Base-by-base conservation (phyloP, 495 filamentous ascomycete genomes). In the Arthonia radiata region DNA sequence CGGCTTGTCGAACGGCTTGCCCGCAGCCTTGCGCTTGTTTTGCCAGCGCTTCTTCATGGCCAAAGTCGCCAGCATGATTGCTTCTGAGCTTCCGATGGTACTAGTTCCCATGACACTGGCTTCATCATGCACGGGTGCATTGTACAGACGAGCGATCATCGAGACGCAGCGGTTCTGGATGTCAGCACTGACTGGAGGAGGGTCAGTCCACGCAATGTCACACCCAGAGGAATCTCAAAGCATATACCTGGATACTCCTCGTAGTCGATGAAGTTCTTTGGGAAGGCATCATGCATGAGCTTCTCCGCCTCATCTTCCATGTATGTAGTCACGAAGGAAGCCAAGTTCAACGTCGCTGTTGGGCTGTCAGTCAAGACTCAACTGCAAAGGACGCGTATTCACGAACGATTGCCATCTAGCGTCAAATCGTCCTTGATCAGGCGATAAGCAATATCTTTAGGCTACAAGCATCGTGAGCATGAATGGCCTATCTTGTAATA, bases 31-130 rank as follows among this genome's bases (percentile, higher is more conserved):
- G 37, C 79, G 71, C 53, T 67, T 64, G 44, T 82, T 79, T 52
- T 78, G 68, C 81, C 81, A 92, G 34, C 70, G 67, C 55, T 73
- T 83, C 67, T 92, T 92, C 80, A 92, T 90, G 27, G 80, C 79
- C 12, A 92, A 59, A 2, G 76, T 74, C 24, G 54, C 77, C 6
- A 91, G 65, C 74, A 89, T 86, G 47, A 89, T 83, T 33, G 79
- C 81, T 45, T 89, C 78, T 16, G 75, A 82, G 34, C 66, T 75
- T 18, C 81, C 79, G 34, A 90, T 70, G 27, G 75, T 82, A 5
- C 68, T 77, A 0, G 80, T 90, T 18, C 81, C 81, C 47, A 92
- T 62, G 30, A 75, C 61, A 32, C 65, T 60, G 4, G 54, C 52
- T 7, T 41, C 40, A 0, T 50, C 44, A 4, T 30, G 27, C 0